Percentiles rank a stretch among this genome's conserved stretches.
phyloP scores from a whole-genome alignment of 2,329 filamentous ascomycete species.

The Fusarium euwallaceae region DNA sequence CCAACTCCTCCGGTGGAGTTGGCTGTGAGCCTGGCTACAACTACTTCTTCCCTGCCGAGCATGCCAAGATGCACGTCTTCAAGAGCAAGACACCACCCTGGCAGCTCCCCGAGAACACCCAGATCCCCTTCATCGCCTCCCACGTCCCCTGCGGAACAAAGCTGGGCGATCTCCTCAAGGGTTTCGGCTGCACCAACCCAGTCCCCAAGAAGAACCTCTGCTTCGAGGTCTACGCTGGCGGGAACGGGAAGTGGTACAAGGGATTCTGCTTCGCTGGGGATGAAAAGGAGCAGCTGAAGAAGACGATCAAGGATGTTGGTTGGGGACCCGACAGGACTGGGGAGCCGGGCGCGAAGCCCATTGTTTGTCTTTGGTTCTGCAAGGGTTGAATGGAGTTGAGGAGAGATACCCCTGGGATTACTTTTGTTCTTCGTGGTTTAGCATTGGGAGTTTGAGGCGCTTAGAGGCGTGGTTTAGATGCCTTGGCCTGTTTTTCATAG shows the following conservation, averaged over 20 bases:
- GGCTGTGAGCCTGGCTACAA: conserved; percentile 74
- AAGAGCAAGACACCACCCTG: conserved; percentile 65
- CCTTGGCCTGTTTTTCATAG: neutral
- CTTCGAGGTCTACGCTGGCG: conserved; percentile 67
- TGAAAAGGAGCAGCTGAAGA: conserved; percentile 61
- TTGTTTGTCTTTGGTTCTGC: conserved; percentile 72
- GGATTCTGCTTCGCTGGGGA: conserved; percentile 66
- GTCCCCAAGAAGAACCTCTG: conserved; percentile 67
- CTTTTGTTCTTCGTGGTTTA: neutral
- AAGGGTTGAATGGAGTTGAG: conserved; percentile 57
- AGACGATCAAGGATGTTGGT: conserved; percentile 67
- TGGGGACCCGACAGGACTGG: conserved; percentile 69
- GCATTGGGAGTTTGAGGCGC: neutral
- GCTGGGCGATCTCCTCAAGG: conserved; percentile 68
- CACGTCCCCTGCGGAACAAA: conserved; percentile 67
- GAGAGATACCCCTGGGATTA: neutral
- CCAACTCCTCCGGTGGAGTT: conserved; percentile 68
- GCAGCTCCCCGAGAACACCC: conserved; percentile 59
- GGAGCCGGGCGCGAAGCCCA: conserved; percentile 61
- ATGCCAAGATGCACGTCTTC: conserved; percentile 72
- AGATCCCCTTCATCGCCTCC: conserved; percentile 62
- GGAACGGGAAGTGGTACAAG: conserved; percentile 70
- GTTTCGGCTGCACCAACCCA: conserved; percentile 69
- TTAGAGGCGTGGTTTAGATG: neutral
- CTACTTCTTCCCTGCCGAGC: conserved; percentile 70